These are phyloP conservation scores for Penicillium sp. DNA, from an alignment of 2,329 filamentous ascomycete genomes.

Conservation along the genomic window DNA sequence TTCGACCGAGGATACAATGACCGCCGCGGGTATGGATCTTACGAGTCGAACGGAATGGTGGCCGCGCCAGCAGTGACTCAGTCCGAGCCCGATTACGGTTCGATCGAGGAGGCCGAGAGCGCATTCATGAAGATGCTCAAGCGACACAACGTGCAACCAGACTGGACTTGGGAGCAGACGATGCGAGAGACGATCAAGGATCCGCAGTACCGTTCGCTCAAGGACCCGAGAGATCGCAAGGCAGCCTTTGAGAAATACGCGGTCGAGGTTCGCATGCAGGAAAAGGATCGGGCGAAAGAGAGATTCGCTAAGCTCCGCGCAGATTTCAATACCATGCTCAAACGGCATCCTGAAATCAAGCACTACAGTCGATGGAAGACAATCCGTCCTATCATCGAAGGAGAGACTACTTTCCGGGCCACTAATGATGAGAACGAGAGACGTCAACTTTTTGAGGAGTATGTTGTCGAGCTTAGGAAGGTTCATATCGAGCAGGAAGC, in stretches of 20 bases:
- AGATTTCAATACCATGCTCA: constrained; percentile 96
- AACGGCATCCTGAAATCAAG: constrained; percentile 94
- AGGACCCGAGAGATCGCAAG: constrained; percentile 88
- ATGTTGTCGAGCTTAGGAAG: constrained; percentile 83
- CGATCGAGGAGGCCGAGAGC: constrained; percentile 84
- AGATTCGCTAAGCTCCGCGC: constrained; percentile 86
- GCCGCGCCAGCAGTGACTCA: constrained; percentile 45
- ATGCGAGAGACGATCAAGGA: constrained; percentile 87
- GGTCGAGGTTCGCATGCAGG: constrained; percentile 83
- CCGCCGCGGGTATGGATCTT: constrained; percentile 52
- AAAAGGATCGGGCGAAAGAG: constrained; percentile 93
- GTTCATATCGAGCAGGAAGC: constrained; percentile 76
- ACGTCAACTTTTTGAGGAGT: constrained; percentile 90
- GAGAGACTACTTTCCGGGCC: constrained; percentile 92
- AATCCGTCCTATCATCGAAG: constrained; percentile 88
- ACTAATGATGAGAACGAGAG: constrained; percentile 87
- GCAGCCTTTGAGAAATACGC: constrained; percentile 94
- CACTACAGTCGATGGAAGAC: constrained; percentile 98
- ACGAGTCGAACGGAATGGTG: constrained; percentile 46
- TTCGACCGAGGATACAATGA: constrained; percentile 37
- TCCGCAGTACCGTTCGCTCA: constrained; percentile 88
- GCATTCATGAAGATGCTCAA: constrained; percentile 91
- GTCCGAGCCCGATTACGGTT: constrained; percentile 76
- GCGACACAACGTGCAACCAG: constrained; percentile 81
- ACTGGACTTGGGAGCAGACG: constrained; percentile 91